Percentiles rank a stretch among this genome's conserved stretches.
Evolutionary conservation across 2,329 filamentous ascomycete genomes (phyloP).

Genomic region (Arthrobotrys entomopaga): DNA sequence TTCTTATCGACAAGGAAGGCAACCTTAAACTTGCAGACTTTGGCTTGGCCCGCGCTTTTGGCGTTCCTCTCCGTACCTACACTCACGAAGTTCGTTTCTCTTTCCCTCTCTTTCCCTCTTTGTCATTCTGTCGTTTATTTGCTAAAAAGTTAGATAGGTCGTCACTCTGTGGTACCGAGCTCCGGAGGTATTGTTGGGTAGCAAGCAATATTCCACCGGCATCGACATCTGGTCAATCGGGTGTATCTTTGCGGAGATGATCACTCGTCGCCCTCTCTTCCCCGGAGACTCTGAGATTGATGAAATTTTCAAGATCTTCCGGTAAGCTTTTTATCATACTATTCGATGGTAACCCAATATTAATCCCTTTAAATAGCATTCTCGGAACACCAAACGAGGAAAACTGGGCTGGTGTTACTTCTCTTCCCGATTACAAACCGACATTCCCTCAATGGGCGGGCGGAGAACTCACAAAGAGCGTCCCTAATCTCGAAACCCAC

Average conservation of each 20-base stretch:
- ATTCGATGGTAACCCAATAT: constrained; percentile 56
- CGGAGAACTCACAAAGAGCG: constrained; percentile 73
- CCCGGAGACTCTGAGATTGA: constrained; percentile 93
- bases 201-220: constrained; percentile 90
- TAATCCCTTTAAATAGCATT: constrained; percentile 65
- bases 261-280: constrained; percentile 89
- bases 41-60: constrained; percentile 86
- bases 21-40: constrained; percentile 93
- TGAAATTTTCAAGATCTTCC: constrained; percentile 94
- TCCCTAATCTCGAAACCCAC: constrained; percentile 76
- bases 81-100: constrained; percentile 76
- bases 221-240: constrained; percentile 97
- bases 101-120: not conserved
- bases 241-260: constrained; percentile 97
- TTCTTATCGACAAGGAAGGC: constrained; percentile 84
- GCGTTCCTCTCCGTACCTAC: constrained; percentile 88
- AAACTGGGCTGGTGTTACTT: constrained; percentile 90
- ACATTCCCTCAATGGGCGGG: constrained; percentile 92
- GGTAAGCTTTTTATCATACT: constrained; percentile 66
- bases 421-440: constrained; percentile 90
- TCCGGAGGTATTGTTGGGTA: constrained; percentile 88
- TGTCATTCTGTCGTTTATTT: not conserved
- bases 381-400: constrained; percentile 85
- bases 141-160: constrained; percentile 64
- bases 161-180: constrained; percentile 94